Percentiles rank a stretch among this genome's conserved stretches.
phyloP scores from a whole-genome alignment of 768 basidiomycete species.

The Boletus coccyginus region DNA sequence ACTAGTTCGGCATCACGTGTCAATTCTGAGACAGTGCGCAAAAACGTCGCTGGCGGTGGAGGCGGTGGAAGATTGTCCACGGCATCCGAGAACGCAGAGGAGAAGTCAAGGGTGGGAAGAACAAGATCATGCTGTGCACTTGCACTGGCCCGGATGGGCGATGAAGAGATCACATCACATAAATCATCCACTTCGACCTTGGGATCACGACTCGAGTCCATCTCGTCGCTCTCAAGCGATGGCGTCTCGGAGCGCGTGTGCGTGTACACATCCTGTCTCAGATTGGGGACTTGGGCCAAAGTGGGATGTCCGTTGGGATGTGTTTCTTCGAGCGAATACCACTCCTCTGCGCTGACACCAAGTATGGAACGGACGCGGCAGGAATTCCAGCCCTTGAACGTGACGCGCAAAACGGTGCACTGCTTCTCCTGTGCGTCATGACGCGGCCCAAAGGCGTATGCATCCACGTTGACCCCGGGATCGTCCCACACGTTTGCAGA shows the following conservation, averaged over 20 bases:
- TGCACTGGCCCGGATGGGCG: slow-evolving; percentile 25
- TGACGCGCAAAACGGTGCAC: slow-evolving; percentile 64
- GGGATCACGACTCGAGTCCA: slow-evolving; percentile 5
- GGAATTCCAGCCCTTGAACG: slow-evolving; percentile 73
- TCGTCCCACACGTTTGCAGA: slow-evolving; percentile 60
- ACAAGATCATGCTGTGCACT: slow-evolving; percentile 70
- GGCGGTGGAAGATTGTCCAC: not conserved
- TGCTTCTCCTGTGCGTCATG: slow-evolving; percentile 41
- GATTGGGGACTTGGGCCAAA: not conserved
- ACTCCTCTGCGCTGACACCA: slow-evolving; percentile 68
- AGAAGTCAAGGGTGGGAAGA: slow-evolving; percentile 75
- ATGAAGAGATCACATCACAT: slow-evolving; percentile 3
- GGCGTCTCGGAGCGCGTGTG: not conserved
- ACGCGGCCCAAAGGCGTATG: slow-evolving; percentile 56
- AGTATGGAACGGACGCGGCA: slow-evolving; percentile 62
- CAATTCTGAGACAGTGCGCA: slow-evolving; percentile 27
- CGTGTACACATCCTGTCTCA: not conserved
- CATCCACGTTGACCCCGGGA: slow-evolving; percentile 48
- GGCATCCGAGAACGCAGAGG: slow-evolving; percentile 40
- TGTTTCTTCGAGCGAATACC: slow-evolving; percentile 71
- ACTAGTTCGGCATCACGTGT: slow-evolving; percentile 5
- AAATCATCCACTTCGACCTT: slow-evolving; percentile 6
- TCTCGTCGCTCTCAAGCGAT: slow-evolving; percentile 5
- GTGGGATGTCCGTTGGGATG: slow-evolving; percentile 14
- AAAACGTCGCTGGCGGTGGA: slow-evolving; percentile 16